A percentile compares a stretch with the other conserved stretches of the same genome.
Conservation (phyloP, 495 filamentous ascomycete genomes). For the Niebla homalea region DNA sequence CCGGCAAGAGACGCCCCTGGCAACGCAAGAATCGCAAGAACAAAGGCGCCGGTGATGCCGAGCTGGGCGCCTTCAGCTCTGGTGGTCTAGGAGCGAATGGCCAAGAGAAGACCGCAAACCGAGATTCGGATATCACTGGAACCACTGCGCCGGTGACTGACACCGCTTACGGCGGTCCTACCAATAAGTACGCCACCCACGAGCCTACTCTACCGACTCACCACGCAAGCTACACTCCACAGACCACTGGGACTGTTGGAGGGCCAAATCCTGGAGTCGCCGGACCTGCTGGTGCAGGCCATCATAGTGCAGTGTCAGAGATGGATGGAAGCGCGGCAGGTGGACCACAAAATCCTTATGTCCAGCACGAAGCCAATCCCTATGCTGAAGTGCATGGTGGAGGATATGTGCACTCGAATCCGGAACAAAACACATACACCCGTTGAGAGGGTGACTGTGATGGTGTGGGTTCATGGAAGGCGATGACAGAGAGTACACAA, state of each 20-base stretch:
- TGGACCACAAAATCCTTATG: neutral
- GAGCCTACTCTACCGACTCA: slow-evolving; percentile 3
- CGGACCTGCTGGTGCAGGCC: neutral
- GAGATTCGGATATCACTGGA: slow-evolving; percentile 12
- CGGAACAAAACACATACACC: no score
- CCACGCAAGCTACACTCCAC: slow-evolving; percentile 2
- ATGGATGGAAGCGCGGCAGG: slow-evolving; percentile 1
- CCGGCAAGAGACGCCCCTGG: slow-evolving; percentile 24
- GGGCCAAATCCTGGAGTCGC: no score
- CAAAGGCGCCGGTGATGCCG: slow-evolving; percentile 2
- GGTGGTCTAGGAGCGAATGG: slow-evolving; percentile 7
- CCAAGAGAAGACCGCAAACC: slow-evolving; percentile 9
- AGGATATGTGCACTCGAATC: slow-evolving; percentile 3
- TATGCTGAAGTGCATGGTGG: slow-evolving; percentile 7
- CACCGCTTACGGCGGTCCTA: slow-evolving; percentile 11
- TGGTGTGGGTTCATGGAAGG: no score
- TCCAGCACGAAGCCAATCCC: slow-evolving; percentile 2
- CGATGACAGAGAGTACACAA: no score
- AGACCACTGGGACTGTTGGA: slow-evolving; percentile 1
- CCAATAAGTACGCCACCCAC: slow-evolving; percentile 5
- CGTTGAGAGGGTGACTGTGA: no score
- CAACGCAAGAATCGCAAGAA: slow-evolving; percentile 11
- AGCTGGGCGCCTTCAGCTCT: slow-evolving; percentile 7
- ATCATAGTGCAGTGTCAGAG: neutral
- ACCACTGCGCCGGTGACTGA: slow-evolving; percentile 12